Evolutionary conservation across 2,329 filamentous ascomycete genomes (phyloP).

Genomic region (Pyrenophora seminiperda): DNA sequence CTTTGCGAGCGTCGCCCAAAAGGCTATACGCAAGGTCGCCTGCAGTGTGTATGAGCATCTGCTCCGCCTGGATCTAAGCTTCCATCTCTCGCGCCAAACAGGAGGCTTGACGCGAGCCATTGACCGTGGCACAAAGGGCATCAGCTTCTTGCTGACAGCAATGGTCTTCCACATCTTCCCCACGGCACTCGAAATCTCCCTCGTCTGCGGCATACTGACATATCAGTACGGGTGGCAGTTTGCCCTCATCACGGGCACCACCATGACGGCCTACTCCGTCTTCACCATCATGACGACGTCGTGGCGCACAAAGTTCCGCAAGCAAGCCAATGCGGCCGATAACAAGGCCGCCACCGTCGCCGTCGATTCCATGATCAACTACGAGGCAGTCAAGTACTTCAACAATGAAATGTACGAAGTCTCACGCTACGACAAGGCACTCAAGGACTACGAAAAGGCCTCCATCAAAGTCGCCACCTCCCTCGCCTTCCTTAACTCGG

Average conservation of each 20-base stretch:
- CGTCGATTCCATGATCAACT: constrained; percentile 97
- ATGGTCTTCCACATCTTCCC: constrained; percentile 99
- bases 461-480: constrained; percentile 98
- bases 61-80: constrained; percentile 85
- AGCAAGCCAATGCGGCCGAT: constrained; percentile 93
- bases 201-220: constrained; percentile 95
- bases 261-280: constrained; percentile 93
- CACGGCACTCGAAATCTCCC: constrained; percentile 87
- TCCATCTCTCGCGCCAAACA: constrained; percentile 92
- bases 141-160: constrained; percentile 93
- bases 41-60: constrained; percentile 92
- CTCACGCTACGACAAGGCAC: constrained; percentile 82
- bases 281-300: constrained; percentile 97
- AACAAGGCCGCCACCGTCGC: constrained; percentile 94
- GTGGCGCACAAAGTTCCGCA: constrained; percentile 95
- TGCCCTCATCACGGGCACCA: constrained; percentile 84
- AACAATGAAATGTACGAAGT: constrained; percentile 98
- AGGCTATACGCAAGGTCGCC: constrained; percentile 89
- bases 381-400: constrained; percentile 98
- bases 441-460: constrained; percentile 85
- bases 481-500: constrained; percentile 87
- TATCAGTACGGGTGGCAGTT: constrained; percentile 95
- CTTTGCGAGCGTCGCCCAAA: constrained; percentile 95
- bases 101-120: constrained; percentile 92
- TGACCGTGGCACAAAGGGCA: constrained; percentile 96